Evolutionary conservation across 2,329 filamentous ascomycete genomes (phyloP).

Genomic region (Scortechinia acanthostroma): DNA sequence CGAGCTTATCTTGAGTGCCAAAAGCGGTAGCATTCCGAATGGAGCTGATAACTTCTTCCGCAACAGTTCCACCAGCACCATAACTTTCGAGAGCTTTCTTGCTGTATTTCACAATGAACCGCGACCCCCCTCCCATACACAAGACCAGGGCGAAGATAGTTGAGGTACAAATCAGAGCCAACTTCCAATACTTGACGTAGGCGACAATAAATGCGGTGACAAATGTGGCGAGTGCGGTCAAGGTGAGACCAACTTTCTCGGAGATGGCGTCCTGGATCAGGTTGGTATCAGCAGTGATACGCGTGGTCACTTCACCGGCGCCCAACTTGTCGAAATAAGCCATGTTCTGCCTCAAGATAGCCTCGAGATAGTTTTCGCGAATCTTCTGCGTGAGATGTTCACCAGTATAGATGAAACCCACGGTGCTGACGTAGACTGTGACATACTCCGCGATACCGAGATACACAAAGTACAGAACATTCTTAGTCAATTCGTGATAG

Average conservation of each 20-base stretch:
- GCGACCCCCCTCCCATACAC: conserved; percentile 68
- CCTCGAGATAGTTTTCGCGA: conserved; percentile 74
- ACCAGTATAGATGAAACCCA: conserved; percentile 83
- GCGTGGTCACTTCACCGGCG: conserved; percentile 85
- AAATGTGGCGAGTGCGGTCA: conserved; percentile 75
- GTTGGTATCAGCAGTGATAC: conserved; percentile 90
- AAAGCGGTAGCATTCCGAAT: conserved; percentile 89
- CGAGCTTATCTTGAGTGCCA: conserved; percentile 86
- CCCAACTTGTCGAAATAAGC: conserved; percentile 89
- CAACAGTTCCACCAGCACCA: conserved; percentile 76
- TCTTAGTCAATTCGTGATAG: conserved; percentile 44
- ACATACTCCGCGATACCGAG: conserved; percentile 75
- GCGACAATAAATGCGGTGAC: conserved; percentile 83
- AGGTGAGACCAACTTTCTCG: conserved; percentile 75
- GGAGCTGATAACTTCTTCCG: conserved; percentile 89
- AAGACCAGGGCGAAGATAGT: conserved; percentile 75
- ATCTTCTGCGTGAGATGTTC: conserved; percentile 75
- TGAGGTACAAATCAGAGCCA: conserved; percentile 79
- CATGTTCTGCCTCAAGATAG: conserved; percentile 81
- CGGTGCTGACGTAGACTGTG: conserved; percentile 71
- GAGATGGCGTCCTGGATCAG: conserved; percentile 89
- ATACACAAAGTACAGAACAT: conserved; percentile 80
- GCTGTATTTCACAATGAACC: conserved; percentile 73
- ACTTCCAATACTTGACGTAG: conserved; percentile 86
- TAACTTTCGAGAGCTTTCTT: conserved; percentile 74